Evolutionary conservation across 2,329 filamentous ascomycete species (phyloP).

Genomic region (Pseudogymnoascus pannorum): DNA sequence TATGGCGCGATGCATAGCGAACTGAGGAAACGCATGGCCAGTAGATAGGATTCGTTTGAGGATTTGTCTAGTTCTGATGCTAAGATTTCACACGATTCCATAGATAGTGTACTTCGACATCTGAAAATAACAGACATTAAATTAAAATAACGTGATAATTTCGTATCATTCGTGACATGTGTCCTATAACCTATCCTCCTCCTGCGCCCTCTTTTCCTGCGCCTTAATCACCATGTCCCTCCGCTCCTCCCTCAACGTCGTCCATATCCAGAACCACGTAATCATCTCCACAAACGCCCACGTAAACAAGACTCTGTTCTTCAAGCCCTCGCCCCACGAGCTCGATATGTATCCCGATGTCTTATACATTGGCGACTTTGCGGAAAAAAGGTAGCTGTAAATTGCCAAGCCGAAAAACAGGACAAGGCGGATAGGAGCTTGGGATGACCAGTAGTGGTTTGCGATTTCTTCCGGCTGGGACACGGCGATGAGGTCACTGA

Average conservation of each 20-base stretch:
- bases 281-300: slow-evolving; percentile 79
- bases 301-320: slow-evolving; percentile 78
- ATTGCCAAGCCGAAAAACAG: slow-evolving; percentile 54
- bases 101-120: not conserved
- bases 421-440: slow-evolving; percentile 58
- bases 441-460: slow-evolving; percentile 55
- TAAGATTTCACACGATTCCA: not conserved
- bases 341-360: slow-evolving; percentile 29
- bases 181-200: slow-evolving; percentile 25
- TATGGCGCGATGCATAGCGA: slow-evolving; percentile 9
- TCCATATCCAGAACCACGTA: slow-evolving; percentile 81
- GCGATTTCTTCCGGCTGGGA: slow-evolving; percentile 61
- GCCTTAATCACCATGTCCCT: slow-evolving; percentile 29
- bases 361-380: slow-evolving; percentile 43
- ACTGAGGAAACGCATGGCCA: not conserved
- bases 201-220: slow-evolving; percentile 27
- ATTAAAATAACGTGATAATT: not conserved
- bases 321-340: slow-evolving; percentile 58
- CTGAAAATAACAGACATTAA: slow-evolving; percentile 2
- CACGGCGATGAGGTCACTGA: slow-evolving; percentile 59
- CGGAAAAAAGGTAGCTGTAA: slow-evolving; percentile 57
- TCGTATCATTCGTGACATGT: slow-evolving; percentile 6
- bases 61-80: not conserved
- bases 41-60: not conserved
- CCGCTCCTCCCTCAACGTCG: slow-evolving; percentile 60